Conservation (phyloP, 129 eudicot species). For the Lactuca saligna region DNA sequence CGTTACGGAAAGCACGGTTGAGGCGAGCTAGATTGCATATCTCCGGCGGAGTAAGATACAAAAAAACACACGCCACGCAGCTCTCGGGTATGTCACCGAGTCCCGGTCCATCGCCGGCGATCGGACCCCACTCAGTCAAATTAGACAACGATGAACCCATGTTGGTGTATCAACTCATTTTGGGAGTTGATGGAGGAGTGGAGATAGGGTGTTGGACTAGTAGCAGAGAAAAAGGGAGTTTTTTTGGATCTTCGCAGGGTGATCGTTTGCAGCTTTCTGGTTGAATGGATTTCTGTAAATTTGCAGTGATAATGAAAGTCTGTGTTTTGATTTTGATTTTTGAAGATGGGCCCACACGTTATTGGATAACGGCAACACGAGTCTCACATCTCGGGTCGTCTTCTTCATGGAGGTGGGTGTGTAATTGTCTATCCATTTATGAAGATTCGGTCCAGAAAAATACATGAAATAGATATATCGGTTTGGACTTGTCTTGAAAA, state of each 20-base stretch:
- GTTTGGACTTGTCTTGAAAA: too few species aligned
- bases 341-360: neutral
- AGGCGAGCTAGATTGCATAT: constrained; percentile 92
- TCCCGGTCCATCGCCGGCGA: constrained; percentile 54
- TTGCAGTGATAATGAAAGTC: neutral
- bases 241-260: neutral
- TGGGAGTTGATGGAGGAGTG: constrained; percentile 7
- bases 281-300: neutral
- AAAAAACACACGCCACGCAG: constrained; percentile 78
- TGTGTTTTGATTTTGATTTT: neutral
- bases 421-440: too few species aligned
- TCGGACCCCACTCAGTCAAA: constrained; percentile 53
- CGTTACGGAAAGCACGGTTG: constrained; percentile 86
- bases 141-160: constrained; percentile 88
- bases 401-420: neutral
- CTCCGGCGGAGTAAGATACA: constrained; percentile 79
- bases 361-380: constrained; percentile 7
- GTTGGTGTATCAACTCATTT: constrained; percentile 18
- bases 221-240: neutral
- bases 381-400: neutral
- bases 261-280: constrained; percentile 14
- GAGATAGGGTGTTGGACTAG: neutral
- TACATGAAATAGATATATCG: too few species aligned
- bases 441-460: too few species aligned
- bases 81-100: constrained; percentile 92